phyloP scores from a whole-genome alignment of 305 asterid species.

The Solanum chacoense region DNA sequence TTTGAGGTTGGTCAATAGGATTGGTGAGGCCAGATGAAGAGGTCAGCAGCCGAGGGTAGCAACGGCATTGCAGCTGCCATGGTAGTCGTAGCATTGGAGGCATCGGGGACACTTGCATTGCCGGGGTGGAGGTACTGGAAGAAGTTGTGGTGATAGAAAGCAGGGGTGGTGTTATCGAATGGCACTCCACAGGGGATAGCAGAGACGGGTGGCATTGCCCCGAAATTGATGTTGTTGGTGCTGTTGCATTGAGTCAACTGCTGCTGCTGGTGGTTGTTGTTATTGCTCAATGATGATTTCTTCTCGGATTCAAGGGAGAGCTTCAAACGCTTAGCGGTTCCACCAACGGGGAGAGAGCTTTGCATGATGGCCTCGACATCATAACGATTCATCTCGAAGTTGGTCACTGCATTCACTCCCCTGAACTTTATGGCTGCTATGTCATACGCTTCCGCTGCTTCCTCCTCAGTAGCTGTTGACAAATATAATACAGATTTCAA shows the following conservation, averaged over 20 bases:
- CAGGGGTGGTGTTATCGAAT: constrained; percentile 25
- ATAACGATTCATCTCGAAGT: constrained; percentile 86
- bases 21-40: constrained; percentile 76
- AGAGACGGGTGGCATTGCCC: constrained; percentile 38
- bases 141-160: constrained; percentile 38
- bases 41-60: constrained; percentile 46
- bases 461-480: constrained; percentile 86
- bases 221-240: constrained; percentile 36
- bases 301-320: constrained; percentile 47
- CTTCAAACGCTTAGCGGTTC: constrained; percentile 73
- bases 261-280: constrained; percentile 17
- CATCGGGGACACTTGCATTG: constrained; percentile 10
- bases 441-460: constrained; percentile 98
- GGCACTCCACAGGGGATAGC: constrained; percentile 53
- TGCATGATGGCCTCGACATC: constrained; percentile 72
- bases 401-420: constrained; percentile 82
- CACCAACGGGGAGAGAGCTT: constrained; percentile 85
- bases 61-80: constrained; percentile 30
- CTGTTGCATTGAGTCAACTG: constrained; percentile 30
- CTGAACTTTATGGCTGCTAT: constrained; percentile 95
- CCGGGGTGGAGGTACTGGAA: constrained; percentile 31
- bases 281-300: constrained; percentile 17
- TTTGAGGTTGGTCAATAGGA: constrained; percentile 27
- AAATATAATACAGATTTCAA: neutral
- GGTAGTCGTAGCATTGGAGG: constrained; percentile 14